Percentiles rank a stretch among this genome's conserved stretches.
Evolutionary conservation across 768 basidiomycete genomes (phyloP).

Genomic region (Boletus pseudo-olivaceus): DNA sequence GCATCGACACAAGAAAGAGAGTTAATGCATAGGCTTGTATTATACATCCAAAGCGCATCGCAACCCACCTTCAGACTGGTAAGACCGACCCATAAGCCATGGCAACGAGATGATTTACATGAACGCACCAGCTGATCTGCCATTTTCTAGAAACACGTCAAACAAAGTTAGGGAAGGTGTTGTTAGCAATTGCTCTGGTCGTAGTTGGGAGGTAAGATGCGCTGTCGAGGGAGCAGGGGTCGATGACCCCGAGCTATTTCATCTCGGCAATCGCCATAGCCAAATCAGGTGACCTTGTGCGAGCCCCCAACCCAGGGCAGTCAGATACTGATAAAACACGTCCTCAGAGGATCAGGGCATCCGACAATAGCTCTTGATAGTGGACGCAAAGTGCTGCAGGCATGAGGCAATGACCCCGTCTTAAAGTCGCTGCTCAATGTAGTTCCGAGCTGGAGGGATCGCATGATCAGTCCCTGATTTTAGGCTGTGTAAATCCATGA

Average conservation of each 20-base stretch:
- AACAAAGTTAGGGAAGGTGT: background rate
- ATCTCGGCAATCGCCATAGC: constrained; percentile 35
- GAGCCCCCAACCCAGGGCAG: constrained; percentile 19
- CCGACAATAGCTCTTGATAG: background rate
- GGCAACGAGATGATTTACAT: constrained; percentile 4
- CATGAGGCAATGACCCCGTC: background rate
- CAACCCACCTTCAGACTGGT: constrained; percentile 55
- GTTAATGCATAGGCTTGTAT: background rate
- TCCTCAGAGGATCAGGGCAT: background rate
- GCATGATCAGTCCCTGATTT: constrained; percentile 5
- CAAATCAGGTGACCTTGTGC: constrained; percentile 16
- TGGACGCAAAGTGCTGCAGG: background rate
- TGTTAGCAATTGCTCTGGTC: background rate
- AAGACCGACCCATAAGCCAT: constrained; percentile 16
- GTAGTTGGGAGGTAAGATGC: constrained; percentile 4
- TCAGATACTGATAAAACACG: background rate
- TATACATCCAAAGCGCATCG: constrained; percentile 5
- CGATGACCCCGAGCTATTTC: background rate
- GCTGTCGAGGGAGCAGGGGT: constrained; percentile 7
- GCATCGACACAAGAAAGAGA: background rate
- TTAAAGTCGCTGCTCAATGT: background rate
- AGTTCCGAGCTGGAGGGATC: background rate
- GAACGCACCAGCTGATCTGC: constrained; percentile 55
- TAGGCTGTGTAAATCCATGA: constrained; percentile 7
- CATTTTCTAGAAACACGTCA: constrained; percentile 36